A percentile compares a stretch with the other conserved stretches of the same genome.
Evolutionary conservation across 768 basidiomycete species (phyloP).

Genomic region (Lactarius pseudohatsudake): DNA sequence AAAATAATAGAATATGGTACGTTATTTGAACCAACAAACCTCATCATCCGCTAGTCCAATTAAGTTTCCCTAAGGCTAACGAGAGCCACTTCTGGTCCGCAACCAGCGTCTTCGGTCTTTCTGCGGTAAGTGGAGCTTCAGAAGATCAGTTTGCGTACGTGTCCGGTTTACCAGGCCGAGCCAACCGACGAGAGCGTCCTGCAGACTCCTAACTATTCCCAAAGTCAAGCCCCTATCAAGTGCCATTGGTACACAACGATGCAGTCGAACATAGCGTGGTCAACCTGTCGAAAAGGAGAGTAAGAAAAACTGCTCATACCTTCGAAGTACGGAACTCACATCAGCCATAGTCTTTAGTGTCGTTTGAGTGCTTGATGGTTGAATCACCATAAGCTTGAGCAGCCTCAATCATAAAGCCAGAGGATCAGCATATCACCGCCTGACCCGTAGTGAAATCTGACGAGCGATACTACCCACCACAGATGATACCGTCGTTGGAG

Average conservation of each 20-base stretch:
- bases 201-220: constrained; percentile 48
- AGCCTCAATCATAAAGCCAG: constrained; percentile 42
- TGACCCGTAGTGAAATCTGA: neutral
- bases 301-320: constrained; percentile 37
- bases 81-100: constrained; percentile 53
- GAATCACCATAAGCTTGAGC: constrained; percentile 49
- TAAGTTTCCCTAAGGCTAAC: constrained; percentile 38
- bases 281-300: constrained; percentile 14
- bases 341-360: constrained; percentile 64
- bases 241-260: constrained; percentile 40
- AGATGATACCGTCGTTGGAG: constrained; percentile 1
- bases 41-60: neutral
- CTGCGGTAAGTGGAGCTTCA: constrained; percentile 48
- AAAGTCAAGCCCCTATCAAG: constrained; percentile 54
- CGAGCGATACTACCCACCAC: neutral
- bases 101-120: constrained; percentile 46
- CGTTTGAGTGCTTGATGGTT: constrained; percentile 51
- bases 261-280: neutral
- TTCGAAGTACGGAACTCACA: constrained; percentile 71
- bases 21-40: neutral
- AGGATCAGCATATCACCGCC: constrained; percentile 29
- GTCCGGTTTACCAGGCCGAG: constrained; percentile 53
- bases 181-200: constrained; percentile 45
- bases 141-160: constrained; percentile 54
- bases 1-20: neutral